Evolutionary conservation across 371 early-diverging fungal genomes (phyloP), one percentile per base, ranked within the genome.

Genomic region (Zychaea mexicana): DNA sequence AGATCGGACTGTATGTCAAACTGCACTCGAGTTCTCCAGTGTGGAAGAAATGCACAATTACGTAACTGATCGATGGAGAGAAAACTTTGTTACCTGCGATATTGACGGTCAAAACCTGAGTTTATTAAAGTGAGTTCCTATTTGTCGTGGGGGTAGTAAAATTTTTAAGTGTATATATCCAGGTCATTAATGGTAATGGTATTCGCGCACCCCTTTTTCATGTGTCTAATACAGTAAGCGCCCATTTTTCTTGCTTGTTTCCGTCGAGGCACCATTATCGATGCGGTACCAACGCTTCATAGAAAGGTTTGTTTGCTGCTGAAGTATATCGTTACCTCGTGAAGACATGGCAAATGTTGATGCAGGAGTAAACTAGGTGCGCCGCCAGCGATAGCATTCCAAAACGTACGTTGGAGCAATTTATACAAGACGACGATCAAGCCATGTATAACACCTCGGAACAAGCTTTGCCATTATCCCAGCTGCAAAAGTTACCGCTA

Each of bases 241-340:
- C 4, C 96, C 97, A 2, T 96, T 95, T 72, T 90, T 96, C 60
- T 75, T 96, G 8, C 73, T 96, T 12, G 84, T 96, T 0, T 85
- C 89, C 6, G 85, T 97, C 2, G 91, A 95, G 45, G 93, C 93
- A n/a, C 94, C 96, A 1, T 63, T 88, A 26, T 76, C 74, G 22
- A 60, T 87, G 22, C 87, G 96, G 47, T 92, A 87, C 70, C 66
- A 73, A 52, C 80, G 96, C 13, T 85, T 70, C 39, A 49, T 79
- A 4, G 28, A 54, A 31, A 71, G 77, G 83, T 79, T 70, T 47
- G 60, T 12, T 4, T 42, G 17, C 2, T 38, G 9, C 6, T 4
- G 1, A 26, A 26, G 24, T 26, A 24, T 30, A 22, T 17, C 19
- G 17, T 49, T 17, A 49, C n/a, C n/a, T n/a, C n/a, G n/a, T n/a